phyloP scores from a whole-genome alignment of 2,329 filamentous ascomycete species.

The Sporothrix brasiliensis region DNA sequence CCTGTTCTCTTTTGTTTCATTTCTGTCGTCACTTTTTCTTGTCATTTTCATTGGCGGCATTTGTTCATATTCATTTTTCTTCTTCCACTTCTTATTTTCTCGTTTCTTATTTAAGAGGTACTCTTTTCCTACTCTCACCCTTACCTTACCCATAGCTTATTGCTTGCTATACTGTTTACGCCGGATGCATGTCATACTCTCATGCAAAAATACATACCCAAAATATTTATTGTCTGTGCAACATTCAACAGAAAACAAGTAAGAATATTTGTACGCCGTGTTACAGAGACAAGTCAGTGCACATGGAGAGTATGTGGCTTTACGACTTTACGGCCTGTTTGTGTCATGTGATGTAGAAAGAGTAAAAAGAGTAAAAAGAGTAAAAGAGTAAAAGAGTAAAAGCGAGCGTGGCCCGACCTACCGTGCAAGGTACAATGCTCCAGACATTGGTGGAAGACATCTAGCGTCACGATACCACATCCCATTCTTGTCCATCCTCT shows the following conservation, averaged over 20 bases:
- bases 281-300: background rate
- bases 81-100: no score
- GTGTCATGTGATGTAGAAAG: background rate
- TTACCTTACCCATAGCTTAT: background rate
- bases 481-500: no score
- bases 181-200: conserved; percentile 15
- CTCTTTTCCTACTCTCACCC: background rate
- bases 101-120: background rate
- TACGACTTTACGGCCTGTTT: no score
- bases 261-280: background rate
- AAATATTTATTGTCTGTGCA: background rate
- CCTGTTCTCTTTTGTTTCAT: background rate
- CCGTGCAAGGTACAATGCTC: no score
- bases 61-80: background rate
- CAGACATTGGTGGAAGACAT: no score
- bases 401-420: no score
- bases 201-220: conserved; percentile 29
- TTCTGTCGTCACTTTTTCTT: conserved; percentile 4
- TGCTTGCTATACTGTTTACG: background rate
- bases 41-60: background rate
- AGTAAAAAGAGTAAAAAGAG: no score
- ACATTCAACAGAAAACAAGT: no score
- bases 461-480: background rate
- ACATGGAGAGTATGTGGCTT: no score
- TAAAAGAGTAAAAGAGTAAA: no score